Conservation (phyloP, 768 basidiomycete species). For the Lentinula sp. region DNA sequence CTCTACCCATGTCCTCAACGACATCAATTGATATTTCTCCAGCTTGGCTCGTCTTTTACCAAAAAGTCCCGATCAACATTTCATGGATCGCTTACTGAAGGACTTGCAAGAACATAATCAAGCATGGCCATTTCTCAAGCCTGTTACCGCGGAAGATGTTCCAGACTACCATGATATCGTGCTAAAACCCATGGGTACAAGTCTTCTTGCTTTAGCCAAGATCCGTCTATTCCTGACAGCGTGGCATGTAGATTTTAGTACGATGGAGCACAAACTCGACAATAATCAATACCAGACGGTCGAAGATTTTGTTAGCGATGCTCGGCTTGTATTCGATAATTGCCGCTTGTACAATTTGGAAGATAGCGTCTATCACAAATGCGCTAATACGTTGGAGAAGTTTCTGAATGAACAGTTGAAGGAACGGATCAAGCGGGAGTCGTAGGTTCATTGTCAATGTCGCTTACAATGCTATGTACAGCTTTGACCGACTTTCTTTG, state of each 20-base stretch:
- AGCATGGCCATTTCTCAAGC: slow-evolving; percentile 83
- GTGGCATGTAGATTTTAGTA: slow-evolving; percentile 62
- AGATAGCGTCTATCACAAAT: slow-evolving; percentile 71
- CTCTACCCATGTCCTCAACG: neutral
- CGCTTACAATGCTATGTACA: neutral
- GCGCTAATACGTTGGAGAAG: slow-evolving; percentile 80
- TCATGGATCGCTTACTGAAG: slow-evolving; percentile 72
- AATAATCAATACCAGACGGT: slow-evolving; percentile 77
- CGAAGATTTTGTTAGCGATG: slow-evolving; percentile 72
- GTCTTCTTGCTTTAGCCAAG: neutral
- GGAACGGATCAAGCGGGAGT: slow-evolving; percentile 22
- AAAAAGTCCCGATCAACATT: slow-evolving; percentile 53
- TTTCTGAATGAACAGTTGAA: slow-evolving; percentile 54
- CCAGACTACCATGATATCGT: slow-evolving; percentile 88
- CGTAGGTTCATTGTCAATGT: neutral
- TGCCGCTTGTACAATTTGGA: slow-evolving; percentile 87
- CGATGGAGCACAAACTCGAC: slow-evolving; percentile 88
- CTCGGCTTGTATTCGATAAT: slow-evolving; percentile 83
- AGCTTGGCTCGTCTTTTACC: slow-evolving; percentile 34
- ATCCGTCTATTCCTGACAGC: neutral
- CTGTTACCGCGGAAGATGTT: slow-evolving; percentile 77
- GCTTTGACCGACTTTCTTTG: neutral
- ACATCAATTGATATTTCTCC: neutral
- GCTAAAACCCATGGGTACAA: slow-evolving; percentile 87
- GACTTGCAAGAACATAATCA: slow-evolving; percentile 73